Evolutionary conservation across 148 eudicot genomes (phyloP).

Genomic region (Oxyria digyna): DNA sequence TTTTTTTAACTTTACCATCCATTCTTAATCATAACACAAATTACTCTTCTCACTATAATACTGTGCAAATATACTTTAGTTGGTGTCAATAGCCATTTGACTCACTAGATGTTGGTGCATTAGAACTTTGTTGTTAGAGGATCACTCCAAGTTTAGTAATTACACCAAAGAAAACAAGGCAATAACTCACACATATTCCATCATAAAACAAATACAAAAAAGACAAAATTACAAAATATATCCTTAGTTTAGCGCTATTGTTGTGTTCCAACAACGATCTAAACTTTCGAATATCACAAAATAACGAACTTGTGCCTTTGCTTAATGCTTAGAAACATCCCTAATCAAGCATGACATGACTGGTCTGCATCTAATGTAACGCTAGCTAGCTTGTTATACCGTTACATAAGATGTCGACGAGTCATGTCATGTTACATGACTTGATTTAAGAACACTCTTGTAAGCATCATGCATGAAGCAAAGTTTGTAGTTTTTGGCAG

Average conservation of each 20-base stretch:
- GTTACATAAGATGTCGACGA: no score
- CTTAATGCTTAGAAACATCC: background rate
- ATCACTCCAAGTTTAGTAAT: background rate
- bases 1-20: slow-evolving; percentile 8
- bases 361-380: no score
- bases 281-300: background rate
- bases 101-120: no score
- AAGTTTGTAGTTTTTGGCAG: no score
- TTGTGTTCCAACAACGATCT: no score
- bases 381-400: no score
- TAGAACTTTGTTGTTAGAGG: no score
- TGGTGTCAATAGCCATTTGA: no score
- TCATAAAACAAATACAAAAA: background rate
- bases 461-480: no score
- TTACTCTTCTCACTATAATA: background rate
- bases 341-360: background rate
- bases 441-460: no score
- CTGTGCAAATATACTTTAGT: no score
- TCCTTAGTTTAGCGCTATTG: background rate
- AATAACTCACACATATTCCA: background rate
- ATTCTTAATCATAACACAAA: background rate
- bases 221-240: background rate
- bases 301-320: background rate
- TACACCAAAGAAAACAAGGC: background rate
- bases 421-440: no score